These are phyloP conservation scores for Saccharomyces hybrid DNA, from an alignment of 1,139 yeast species.

Conservation along the genomic window DNA sequence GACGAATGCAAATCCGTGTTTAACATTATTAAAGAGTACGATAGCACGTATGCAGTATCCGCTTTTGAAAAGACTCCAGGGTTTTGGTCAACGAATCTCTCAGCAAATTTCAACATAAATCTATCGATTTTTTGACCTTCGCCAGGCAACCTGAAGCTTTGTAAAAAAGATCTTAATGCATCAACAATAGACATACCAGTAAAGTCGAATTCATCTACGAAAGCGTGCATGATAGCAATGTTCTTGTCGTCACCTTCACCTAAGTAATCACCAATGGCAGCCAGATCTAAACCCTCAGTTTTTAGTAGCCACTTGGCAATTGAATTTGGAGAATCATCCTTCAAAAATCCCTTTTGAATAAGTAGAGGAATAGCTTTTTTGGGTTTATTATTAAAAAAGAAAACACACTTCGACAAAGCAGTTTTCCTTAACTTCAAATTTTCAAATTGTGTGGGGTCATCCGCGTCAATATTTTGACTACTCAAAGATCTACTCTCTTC, in stretches of 20 bases:
- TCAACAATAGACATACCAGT: constrained; percentile 63
- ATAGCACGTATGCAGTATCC: constrained; percentile 86
- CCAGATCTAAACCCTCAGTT: constrained; percentile 78
- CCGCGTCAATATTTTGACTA: constrained; percentile 36
- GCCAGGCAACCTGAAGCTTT: constrained; percentile 89
- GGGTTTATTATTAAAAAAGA: constrained; percentile 77
- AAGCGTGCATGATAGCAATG: constrained; percentile 83
- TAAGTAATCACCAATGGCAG: constrained; percentile 80
- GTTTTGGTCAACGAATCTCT: constrained; percentile 79
- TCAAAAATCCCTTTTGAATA: constrained; percentile 55
- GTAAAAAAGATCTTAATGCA: constrained; percentile 77
- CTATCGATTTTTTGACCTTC: constrained; percentile 97
- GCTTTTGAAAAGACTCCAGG: constrained; percentile 83
- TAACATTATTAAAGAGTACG: constrained; percentile 87
- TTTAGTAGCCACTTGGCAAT: constrained; percentile 69
- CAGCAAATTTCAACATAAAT: constrained; percentile 94
- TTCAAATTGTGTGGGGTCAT: constrained; percentile 83
- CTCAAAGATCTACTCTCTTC: constrained; percentile 13
- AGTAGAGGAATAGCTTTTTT: constrained; percentile 66
- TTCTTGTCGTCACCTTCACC: constrained; percentile 84
- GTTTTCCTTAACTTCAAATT: constrained; percentile 76
- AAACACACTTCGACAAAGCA: constrained; percentile 68
- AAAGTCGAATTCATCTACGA: constrained; percentile 85
- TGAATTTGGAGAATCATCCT: constrained; percentile 50
- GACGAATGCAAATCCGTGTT: constrained; percentile 92